Evolutionary conservation across 305 asterid genomes (phyloP).

Genomic region (Fraxinus floribunda): DNA sequence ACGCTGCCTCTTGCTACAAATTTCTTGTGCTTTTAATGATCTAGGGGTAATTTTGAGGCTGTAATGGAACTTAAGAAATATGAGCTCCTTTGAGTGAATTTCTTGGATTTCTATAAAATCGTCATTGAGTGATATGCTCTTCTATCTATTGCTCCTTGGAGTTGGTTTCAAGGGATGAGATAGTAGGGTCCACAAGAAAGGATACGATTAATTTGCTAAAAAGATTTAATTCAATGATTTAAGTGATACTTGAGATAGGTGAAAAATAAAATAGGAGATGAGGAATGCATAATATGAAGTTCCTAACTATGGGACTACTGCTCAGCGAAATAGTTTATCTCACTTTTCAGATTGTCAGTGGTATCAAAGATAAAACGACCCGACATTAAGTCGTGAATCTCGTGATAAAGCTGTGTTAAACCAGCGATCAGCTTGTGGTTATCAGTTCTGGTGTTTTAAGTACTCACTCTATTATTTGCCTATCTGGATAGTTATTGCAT

Average conservation of each 20-base stretch:
- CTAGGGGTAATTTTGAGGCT: neutral
- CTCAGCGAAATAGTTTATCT: neutral
- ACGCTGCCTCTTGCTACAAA: neutral
- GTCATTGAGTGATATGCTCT: neutral
- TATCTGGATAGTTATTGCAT: neutral
- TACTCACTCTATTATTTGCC: neutral
- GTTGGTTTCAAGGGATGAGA: neutral
- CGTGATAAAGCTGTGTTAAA: neutral
- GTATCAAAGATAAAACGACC: neutral
- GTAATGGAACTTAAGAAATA: neutral
- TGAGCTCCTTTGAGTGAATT: neutral
- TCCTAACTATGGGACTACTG: neutral
- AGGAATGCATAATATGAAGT: neutral
- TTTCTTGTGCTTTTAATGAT: neutral
- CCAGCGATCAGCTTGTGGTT: neutral
- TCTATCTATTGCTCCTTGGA: neutral
- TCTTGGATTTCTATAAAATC: neutral
- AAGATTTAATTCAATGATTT: neutral
- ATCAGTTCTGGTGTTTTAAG: neutral
- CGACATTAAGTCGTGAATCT: neutral
- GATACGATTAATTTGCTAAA: neutral
- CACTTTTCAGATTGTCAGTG: neutral
- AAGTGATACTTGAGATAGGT: neutral
- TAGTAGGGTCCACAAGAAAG: neutral
- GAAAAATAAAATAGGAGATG: neutral